Conservation (phyloP, 2,329 filamentous ascomycete species). For the Diaporthe eres region DNA sequence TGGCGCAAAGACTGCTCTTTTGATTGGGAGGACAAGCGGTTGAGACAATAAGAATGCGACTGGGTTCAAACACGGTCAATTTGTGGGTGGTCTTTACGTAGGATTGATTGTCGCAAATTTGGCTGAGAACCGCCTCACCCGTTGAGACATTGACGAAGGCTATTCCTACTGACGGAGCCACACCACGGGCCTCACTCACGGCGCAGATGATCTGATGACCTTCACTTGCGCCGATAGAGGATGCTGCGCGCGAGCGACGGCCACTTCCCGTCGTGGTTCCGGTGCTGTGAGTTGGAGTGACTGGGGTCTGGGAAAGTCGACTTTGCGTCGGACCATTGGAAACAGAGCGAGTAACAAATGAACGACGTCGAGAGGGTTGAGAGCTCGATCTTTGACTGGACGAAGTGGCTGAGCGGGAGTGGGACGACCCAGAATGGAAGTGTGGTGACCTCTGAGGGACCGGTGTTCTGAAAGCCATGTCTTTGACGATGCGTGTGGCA, state of each 20-base stretch:
- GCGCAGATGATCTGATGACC: conserved; percentile 87
- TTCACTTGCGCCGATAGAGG: conserved; percentile 62
- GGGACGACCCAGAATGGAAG: background rate
- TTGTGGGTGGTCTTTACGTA: conserved; percentile 93
- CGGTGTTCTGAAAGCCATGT: conserved; percentile 20
- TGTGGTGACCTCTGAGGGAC: background rate
- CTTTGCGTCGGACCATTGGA: background rate
- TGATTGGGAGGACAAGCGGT: conserved; percentile 75
- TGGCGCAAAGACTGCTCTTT: conserved; percentile 80
- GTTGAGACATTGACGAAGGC: conserved; percentile 90
- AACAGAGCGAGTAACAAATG: background rate
- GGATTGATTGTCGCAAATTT: conserved; percentile 93
- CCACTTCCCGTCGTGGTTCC: conserved; percentile 57
- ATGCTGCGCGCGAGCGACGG: conserved; percentile 59
- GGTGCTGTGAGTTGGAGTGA: conserved; percentile 32
- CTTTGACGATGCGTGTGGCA: background rate
- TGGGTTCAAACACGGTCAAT: conserved; percentile 83
- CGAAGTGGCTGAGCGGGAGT: background rate
- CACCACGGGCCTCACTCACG: conserved; percentile 87
- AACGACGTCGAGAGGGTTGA: too few species aligned
- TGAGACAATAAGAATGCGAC: conserved; percentile 82
- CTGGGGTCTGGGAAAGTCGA: background rate
- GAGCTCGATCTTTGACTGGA: background rate
- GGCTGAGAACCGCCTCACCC: conserved; percentile 86
- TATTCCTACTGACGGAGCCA: conserved; percentile 86